A percentile compares a stretch with the other conserved stretches of the same genome.
Evolutionary conservation across 2,329 filamentous ascomycete species (phyloP).

Genomic region (Epichloe uncinata): DNA sequence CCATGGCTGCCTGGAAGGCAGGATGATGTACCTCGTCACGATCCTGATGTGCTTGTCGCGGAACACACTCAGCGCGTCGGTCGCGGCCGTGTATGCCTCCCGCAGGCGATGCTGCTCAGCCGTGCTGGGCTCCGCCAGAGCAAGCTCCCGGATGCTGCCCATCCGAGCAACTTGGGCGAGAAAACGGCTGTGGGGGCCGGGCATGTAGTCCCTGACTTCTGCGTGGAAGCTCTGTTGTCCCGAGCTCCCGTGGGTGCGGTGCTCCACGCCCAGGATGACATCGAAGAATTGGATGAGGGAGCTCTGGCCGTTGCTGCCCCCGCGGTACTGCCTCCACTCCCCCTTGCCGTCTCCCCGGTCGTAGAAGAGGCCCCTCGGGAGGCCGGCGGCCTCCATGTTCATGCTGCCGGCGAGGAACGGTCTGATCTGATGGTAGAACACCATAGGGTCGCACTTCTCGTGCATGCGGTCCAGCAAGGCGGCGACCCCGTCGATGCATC

Average conservation of each 20-base stretch:
- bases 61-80: conserved; percentile 61
- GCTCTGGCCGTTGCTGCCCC: conserved; percentile 87
- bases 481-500: conserved; percentile 55
- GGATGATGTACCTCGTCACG: conserved; percentile 79
- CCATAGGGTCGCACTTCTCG: conserved; percentile 71
- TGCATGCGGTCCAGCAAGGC: conserved; percentile 69
- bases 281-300: conserved; percentile 92
- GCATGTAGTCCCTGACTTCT: conserved; percentile 84
- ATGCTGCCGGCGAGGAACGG: conserved; percentile 85
- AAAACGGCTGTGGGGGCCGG: conserved; percentile 67
- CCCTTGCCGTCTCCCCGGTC: conserved; percentile 56
- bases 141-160: conserved; percentile 63
- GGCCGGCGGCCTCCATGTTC: conserved; percentile 76
- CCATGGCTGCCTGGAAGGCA: conserved; percentile 46
- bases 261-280: conserved; percentile 70
- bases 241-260: conserved; percentile 33
- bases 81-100: conserved; percentile 52
- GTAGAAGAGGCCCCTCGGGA: conserved; percentile 75
- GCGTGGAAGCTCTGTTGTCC: conserved; percentile 32
- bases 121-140: conserved; percentile 37
- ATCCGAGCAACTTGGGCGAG: conserved; percentile 55
- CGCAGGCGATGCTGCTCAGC: conserved; percentile 32
- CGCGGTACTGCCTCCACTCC: conserved; percentile 65
- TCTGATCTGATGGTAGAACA: conserved; percentile 81
- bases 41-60: conserved; percentile 82